Base-by-base conservation (phyloP, 352 stramenopile genomes). In the Pelagophyceae sp. region DNA sequence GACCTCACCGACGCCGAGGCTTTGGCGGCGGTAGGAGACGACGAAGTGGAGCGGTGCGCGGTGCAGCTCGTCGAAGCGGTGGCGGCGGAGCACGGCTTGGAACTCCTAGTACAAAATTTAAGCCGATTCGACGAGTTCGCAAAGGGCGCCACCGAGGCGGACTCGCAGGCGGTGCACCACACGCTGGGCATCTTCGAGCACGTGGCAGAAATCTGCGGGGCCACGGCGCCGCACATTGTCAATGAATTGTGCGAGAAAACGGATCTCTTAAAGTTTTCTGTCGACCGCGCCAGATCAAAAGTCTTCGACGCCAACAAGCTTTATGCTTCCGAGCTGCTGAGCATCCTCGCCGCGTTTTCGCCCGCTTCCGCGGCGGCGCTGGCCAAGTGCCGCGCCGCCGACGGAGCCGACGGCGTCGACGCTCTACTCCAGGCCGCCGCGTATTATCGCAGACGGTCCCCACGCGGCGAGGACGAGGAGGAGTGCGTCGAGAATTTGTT, bases 401-500 rank as follows among this genome's bases (percentile, higher is more conserved):
- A 60, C 20, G 54, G 69, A 3, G 71, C 84, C 63, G 86, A 98
- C 81, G 85, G 93, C 6, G 89, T 98, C 80, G 94, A 98, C 81
- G 82, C 87, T 25, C 80, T 98, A 11, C 82, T 98, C 29, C 90
- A 96, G 82, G 87, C 88, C 1, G 80, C 96, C 60, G 91, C 91
- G 27, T 81, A 84, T 51, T 97, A 94, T 83, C 84, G 93, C 33
- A 96, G 96, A 78, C 86, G 85, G 69, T 85, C 96, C 71, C 90
- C 93, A 0, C 60, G 80, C 32, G 80, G 77, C 31, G 83, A 87
- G 72, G 81, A 94, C 72, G 91, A 97, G 82, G 89, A 95, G 72
- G 94, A 98, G 81, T 89, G 93, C 27, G 84, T 97, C 0, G 90
- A 97, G 75, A 98, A 98, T 80, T 79, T 96, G 25, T 92, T 96